Base-by-base conservation (phyloP, 768 basidiomycete genomes). In the Tylopilus sp. region DNA sequence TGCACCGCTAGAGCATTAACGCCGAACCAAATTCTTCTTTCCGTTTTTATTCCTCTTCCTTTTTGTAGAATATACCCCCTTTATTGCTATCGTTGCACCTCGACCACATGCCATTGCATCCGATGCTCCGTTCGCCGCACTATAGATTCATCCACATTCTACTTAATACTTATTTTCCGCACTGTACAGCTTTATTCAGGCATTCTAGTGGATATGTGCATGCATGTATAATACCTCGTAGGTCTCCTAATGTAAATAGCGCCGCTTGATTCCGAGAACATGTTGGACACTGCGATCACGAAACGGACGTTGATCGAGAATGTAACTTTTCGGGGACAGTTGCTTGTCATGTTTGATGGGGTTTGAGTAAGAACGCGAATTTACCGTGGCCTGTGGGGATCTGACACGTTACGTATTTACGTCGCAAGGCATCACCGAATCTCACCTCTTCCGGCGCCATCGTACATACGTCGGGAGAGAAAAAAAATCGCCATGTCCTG, bases 1-100 rank as follows among this genome's bases (percentile, higher is more conserved):
- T 84, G 33, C 82, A 83, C 64, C 79, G 81, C 59, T 85, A 76
- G 73, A 69, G 31, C 31, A 5, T 22, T 7, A 9, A 10, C 43
- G 33, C 50, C 46, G 20, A 20, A 18, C 33, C 23, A 1, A 15
- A 33, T 35, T 42, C 18, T 22, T 39, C 38, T 39, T 21, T 11
- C 20, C 23, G 23, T 15, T 25, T 25, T 15, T 25, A 15, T 38
- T 23, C 17, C 20, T 17, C 28, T 22, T 48, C 40, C 31, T 28
- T 50, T 47, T 39, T 69, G 64, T 65, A 69, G 67, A 67, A 25
- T 67, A 69, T 70, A 69, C 69, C 67, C 68, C 55, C 49, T 70
- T 65, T 70, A 67, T 69, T 69, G 62, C 60, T 64, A 56, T 70
- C 58, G 50, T 53, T 42, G 65, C 63, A 62, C 48, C 31, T 46